These are phyloP conservation scores for Oxyria digyna DNA, from an alignment of 148 eudicot species.

Conservation along the genomic window DNA sequence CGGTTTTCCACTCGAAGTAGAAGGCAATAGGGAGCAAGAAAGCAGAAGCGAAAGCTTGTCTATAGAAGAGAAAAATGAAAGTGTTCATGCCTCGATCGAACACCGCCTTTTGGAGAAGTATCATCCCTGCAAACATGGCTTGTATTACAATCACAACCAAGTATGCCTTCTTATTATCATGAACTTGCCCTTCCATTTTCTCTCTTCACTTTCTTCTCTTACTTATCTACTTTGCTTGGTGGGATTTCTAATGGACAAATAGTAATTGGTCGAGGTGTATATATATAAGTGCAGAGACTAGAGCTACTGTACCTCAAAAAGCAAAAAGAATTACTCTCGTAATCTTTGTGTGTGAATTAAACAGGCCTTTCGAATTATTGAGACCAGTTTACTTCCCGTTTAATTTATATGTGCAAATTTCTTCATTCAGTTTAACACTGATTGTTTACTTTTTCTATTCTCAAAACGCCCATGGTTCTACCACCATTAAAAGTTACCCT, in stretches of 20 bases:
- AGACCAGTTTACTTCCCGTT: too few relatives aligned
- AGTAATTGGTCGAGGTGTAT: neutral
- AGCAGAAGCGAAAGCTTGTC: slow-evolving; percentile 13
- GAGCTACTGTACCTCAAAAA: neutral
- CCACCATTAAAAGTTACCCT: too few relatives aligned
- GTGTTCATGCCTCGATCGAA: slow-evolving; percentile 16
- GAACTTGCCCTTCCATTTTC: neutral
- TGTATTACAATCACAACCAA: slow-evolving; percentile 11
- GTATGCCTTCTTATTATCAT: neutral
- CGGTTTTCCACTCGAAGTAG: slow-evolving; percentile 29
- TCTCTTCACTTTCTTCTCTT: neutral
- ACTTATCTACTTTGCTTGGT: neutral
- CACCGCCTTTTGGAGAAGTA: slow-evolving; percentile 16
- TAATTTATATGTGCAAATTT: too few relatives aligned
- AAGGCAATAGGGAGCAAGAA: slow-evolving; percentile 10
- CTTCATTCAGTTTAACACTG: too few relatives aligned
- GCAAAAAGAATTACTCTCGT: too few relatives aligned
- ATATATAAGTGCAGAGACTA: neutral
- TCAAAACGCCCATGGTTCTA: too few relatives aligned
- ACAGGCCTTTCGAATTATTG: too few relatives aligned
- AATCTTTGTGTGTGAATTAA: too few relatives aligned
- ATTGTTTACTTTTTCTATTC: too few relatives aligned
- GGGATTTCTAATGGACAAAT: neutral
- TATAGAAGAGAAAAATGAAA: slow-evolving; percentile 17
- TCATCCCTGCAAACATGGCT: slow-evolving; percentile 15